A percentile compares a stretch with the other conserved stretches of the same genome.
phyloP scores from a whole-genome alignment of 2,329 filamentous ascomycete genomes.

The Lachnellula arida region DNA sequence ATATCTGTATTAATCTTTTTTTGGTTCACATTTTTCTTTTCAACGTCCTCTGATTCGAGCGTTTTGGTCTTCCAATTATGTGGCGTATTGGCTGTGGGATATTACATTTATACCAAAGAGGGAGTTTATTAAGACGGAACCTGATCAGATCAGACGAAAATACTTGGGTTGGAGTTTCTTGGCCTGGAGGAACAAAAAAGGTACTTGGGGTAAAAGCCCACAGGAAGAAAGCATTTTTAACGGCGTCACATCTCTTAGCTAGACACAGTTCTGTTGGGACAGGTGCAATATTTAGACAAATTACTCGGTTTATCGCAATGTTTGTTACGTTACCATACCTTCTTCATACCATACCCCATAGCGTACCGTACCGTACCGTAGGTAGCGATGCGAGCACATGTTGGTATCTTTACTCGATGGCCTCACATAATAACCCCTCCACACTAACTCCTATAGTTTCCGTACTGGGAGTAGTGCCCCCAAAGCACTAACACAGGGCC shows the following conservation, averaged over 20 bases:
- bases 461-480: background rate
- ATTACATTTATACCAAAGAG: background rate
- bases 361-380: no score
- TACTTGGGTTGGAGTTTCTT: conserved; percentile 6
- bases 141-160: conserved; percentile 3
- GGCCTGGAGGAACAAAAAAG: background rate
- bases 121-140: conserved; percentile 6
- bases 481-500: background rate
- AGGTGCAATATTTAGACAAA: background rate
- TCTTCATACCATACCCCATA: no score
- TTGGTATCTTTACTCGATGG: conserved; percentile 13
- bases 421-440: conserved; percentile 9
- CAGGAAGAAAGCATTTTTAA: background rate
- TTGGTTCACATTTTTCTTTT: background rate
- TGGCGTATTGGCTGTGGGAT: background rate
- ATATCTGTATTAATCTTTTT: conserved; percentile 11
- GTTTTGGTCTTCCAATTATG: background rate
- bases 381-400: no score
- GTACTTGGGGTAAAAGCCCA: background rate
- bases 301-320: background rate
- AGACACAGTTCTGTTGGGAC: background rate
- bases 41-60: conserved; percentile 6
- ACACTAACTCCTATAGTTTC: background rate
- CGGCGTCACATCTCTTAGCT: background rate
- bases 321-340: background rate